Percentiles rank a stretch among this genome's conserved stretches.
These are phyloP conservation scores for Tricholoma hemisulphureum DNA, from an alignment of 768 basidiomycete species.

Conservation along the genomic window DNA sequence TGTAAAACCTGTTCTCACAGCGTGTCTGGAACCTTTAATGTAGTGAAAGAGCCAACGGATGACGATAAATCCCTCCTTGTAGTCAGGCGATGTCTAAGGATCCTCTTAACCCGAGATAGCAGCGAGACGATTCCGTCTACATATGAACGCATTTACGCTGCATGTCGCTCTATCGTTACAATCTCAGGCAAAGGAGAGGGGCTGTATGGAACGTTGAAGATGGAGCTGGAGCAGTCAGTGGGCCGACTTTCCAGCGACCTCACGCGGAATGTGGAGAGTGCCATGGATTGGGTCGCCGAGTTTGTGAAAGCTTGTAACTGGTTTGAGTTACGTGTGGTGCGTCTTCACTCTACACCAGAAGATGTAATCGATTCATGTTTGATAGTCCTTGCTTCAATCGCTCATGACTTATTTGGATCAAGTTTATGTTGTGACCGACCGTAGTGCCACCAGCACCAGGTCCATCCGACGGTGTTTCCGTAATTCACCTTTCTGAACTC, in stretches of 20 bases:
- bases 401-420: constrained; percentile 74
- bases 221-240: constrained; percentile 60
- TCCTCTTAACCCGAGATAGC: constrained; percentile 38
- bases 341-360: constrained; percentile 20
- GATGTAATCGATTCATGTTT: background rate
- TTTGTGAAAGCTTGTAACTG: constrained; percentile 58
- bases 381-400: constrained; percentile 56
- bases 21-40: constrained; percentile 1
- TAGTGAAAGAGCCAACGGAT: constrained; percentile 15
- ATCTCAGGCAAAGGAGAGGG: constrained; percentile 53
- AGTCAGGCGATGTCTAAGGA: constrained; percentile 37
- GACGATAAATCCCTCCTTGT: constrained; percentile 31
- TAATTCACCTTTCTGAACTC: background rate
- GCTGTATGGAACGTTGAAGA: constrained; percentile 55
- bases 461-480: constrained; percentile 24
- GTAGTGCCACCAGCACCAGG: constrained; percentile 43
- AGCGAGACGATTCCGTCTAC: constrained; percentile 41
- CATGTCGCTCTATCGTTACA: constrained; percentile 56
- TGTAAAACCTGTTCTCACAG: background rate
- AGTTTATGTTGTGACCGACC: constrained; percentile 49
- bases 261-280: constrained; percentile 21
- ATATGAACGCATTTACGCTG: constrained; percentile 54
- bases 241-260: constrained; percentile 41
- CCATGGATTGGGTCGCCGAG: constrained; percentile 54
- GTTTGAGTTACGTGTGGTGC: constrained; percentile 66